Base-by-base conservation (phyloP, 257 asterid genomes). In the Lantana camara region DNA sequence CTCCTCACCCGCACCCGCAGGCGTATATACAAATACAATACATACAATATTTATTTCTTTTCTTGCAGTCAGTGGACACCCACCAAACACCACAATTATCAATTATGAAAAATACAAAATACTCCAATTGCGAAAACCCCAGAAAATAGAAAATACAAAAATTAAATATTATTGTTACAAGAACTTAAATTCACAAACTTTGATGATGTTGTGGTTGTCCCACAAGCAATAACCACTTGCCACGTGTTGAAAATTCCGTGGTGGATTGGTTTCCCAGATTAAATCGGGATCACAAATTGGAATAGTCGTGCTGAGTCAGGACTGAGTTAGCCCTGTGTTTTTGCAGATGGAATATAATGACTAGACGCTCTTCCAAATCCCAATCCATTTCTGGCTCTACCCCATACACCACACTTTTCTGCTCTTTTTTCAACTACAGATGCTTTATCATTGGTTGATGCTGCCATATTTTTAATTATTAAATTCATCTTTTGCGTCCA, bases 271-370 rank as follows among this genome's bases (percentile, higher is more conserved):
- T 56, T 55, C 7, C 16, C 40, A 42, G 1, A 19, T 62, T 15
- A 45, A 53, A 67, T 11, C 23, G 9, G 32, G 13, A 60, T 71
- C 80, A 64, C 78, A 54, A 67, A 29, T 30, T 38, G 72, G 68
- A 60, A 57, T 38, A 27, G 32, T 5, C 11, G 35, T 60, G 88
- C 72, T 71, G 88, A 76, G 68, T 79, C 81, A 79, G 48, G 21
- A 29, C 20, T 73, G 85, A 79, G 68, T 56, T 42, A n/a, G 54
- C 63, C 8, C n/a, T 64, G 29, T 13, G 12, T 49, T 0, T 2
- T 9, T 35, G 40, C 32, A 27, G 9, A 16, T 16, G 50, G 63
- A 65, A 73, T 68, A 72, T 68, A 21, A 10, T 42, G 20, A 20
- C 57, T 16, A 46, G 55, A 38, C 50, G 4, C 6, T 17, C 17